phyloP scores from a whole-genome alignment of 768 basidiomycete species.

The Tylopilus cervinicoccineus region DNA sequence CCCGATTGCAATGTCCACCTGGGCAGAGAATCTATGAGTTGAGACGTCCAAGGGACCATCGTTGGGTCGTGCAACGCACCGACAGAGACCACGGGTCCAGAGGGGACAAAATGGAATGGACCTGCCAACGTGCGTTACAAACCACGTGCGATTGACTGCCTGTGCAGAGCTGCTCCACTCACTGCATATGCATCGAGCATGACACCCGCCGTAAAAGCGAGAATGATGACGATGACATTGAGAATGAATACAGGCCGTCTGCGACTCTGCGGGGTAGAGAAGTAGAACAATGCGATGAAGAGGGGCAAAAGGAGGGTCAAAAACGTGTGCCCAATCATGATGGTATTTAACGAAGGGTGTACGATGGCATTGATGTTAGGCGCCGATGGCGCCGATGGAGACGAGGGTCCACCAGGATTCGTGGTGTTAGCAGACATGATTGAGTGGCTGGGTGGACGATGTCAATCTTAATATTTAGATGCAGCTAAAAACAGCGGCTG shows the following conservation, averaged over 20 bases:
- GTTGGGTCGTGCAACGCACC: conserved; percentile 5
- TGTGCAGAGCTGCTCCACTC: background rate
- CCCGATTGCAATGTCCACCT: conserved; percentile 29
- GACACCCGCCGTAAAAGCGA: conserved; percentile 20
- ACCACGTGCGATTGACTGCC: too few species aligned
- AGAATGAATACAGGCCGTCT: conserved; percentile 27
- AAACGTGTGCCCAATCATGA: conserved; percentile 31
- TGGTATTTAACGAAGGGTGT: conserved; percentile 18
- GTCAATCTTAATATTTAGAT: background rate
- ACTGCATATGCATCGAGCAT: conserved; percentile 22
- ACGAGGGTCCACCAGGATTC: conserved; percentile 1
- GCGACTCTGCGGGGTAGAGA: conserved; percentile 24
- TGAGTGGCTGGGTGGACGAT: background rate
- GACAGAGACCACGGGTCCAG: conserved; percentile 18
- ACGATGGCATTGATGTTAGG: conserved; percentile 7
- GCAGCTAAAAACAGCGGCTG: background rate
- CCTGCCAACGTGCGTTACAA: conserved; percentile 12
- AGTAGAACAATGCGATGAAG: conserved; percentile 29
- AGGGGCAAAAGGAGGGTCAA: conserved; percentile 30
- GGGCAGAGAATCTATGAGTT: background rate
- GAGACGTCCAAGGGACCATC: background rate
- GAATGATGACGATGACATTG: conserved; percentile 20
- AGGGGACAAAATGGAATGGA: conserved; percentile 27
- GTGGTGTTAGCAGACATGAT: conserved; percentile 15
- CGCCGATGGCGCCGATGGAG: background rate